Conservation (phyloP, 306 rosid species). For the Geum urbanum region DNA sequence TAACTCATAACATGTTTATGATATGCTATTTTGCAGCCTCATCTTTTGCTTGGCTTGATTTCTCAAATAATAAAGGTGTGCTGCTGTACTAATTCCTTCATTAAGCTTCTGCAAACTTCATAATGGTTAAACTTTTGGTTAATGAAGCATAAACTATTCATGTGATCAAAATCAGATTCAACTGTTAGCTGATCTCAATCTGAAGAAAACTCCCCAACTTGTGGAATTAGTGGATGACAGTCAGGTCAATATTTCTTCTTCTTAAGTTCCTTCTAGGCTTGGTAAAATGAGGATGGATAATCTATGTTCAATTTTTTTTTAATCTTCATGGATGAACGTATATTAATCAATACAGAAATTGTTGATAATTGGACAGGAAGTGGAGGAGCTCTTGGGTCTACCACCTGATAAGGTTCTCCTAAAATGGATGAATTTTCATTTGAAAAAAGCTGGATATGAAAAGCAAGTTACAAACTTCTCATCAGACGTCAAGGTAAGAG, state of each 20-base stretch:
- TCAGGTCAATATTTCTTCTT: constrained; percentile 45
- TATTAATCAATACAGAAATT: constrained; percentile 9
- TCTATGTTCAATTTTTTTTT: constrained; percentile 14
- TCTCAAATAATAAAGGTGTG: constrained; percentile 94
- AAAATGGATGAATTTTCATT: constrained; percentile 99
- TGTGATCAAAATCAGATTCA: constrained; percentile 69
- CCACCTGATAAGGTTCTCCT: constrained; percentile 89
- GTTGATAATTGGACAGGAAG: constrained; percentile 57
- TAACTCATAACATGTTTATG: constrained; percentile 17
- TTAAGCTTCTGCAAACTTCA: constrained; percentile 10
- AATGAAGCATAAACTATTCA: constrained; percentile 19
- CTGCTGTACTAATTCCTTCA: constrained; percentile 18
- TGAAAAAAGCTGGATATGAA: constrained; percentile 89
- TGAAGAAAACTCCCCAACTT: constrained; percentile 98
- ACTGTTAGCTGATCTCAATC: constrained; percentile 87
- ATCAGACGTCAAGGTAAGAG: constrained; percentile 83
- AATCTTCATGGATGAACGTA: neutral
- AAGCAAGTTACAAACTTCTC: constrained; percentile 96
- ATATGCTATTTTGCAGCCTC: constrained; percentile 57
- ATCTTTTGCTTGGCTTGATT: constrained; percentile 88
- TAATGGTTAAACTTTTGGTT: constrained; percentile 11
- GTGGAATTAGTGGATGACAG: constrained; percentile 94
- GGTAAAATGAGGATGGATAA: constrained; percentile 10
- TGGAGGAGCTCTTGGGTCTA: constrained; percentile 92
- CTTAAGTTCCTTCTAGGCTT: constrained; percentile 12